A percentile compares a stretch with the other conserved stretches of the same genome.
phyloP scores from a whole-genome alignment of 768 basidiomycete genomes.

The Paxillus involutus region DNA sequence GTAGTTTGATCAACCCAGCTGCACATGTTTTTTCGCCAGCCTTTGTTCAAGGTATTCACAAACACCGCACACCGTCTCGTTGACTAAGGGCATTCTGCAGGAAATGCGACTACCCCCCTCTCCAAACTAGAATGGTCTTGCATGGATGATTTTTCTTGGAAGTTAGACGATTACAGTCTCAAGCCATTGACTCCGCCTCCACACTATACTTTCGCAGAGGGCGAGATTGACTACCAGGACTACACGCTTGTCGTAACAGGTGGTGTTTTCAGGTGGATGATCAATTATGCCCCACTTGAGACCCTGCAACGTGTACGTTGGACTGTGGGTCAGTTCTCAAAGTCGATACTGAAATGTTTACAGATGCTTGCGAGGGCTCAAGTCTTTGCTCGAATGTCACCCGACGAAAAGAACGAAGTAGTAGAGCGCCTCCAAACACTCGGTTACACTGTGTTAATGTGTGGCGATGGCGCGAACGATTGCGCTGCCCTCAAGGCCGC shows the following conservation, averaged over 20 bases:
- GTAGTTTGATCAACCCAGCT: constrained; percentile 81
- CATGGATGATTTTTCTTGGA: constrained; percentile 84
- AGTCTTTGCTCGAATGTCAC: constrained; percentile 98
- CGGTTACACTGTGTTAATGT: constrained; percentile 97
- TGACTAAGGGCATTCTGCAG: constrained; percentile 33
- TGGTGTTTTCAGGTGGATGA: constrained; percentile 97
- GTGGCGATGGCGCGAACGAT: constrained; percentile 98
- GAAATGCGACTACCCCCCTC: constrained; percentile 47
- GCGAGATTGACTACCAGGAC: constrained; percentile 77
- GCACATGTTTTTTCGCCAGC: constrained; percentile 85
- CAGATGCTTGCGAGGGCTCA: constrained; percentile 98
- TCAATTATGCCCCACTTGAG: constrained; percentile 91
- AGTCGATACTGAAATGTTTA: constrained; percentile 1
- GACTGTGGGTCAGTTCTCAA: neutral
- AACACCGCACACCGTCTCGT: neutral
- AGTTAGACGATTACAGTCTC: constrained; percentile 85
- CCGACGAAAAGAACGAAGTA: constrained; percentile 98
- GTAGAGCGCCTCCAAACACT: constrained; percentile 91
- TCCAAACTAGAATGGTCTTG: constrained; percentile 87
- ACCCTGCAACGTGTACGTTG: constrained; percentile 79
- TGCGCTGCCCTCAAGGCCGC: constrained; percentile 98
- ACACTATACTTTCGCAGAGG: constrained; percentile 68
- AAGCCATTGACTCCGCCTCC: constrained; percentile 73
- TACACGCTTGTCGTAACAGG: constrained; percentile 92
- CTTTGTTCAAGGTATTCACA: constrained; percentile 64